Evolutionary conservation across 2,329 filamentous ascomycete genomes (phyloP).

Genomic region (Fusarium verticillioides): DNA sequence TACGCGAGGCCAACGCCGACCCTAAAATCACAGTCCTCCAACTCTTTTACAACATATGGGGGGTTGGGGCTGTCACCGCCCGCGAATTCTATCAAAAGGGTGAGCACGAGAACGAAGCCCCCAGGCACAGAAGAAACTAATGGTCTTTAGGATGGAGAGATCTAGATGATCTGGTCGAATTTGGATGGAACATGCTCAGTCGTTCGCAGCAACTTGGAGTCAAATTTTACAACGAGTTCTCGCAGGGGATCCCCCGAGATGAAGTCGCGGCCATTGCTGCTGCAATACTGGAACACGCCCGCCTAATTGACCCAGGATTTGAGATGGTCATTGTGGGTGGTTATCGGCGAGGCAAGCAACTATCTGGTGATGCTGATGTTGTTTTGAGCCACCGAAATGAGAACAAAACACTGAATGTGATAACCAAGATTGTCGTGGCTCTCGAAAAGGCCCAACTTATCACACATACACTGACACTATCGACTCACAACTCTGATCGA

Average conservation of each 20-base stretch:
- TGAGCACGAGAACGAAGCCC: constrained; percentile 11
- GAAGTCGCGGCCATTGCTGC: constrained; percentile 79
- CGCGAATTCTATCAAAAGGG: constrained; percentile 80
- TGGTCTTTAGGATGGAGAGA: constrained; percentile 74
- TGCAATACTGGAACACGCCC: constrained; percentile 74
- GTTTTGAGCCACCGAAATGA: constrained; percentile 84
- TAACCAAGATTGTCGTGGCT: constrained; percentile 75
- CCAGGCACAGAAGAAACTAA: constrained; percentile 1
- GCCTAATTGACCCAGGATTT: constrained; percentile 65
- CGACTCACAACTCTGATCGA: constrained; percentile 75
- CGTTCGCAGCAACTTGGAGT: constrained; percentile 92
- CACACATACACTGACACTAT: constrained; percentile 82
- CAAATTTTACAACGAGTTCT: constrained; percentile 92
- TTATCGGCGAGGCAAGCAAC: constrained; percentile 80
- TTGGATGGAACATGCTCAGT: constrained; percentile 79
- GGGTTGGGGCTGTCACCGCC: constrained; percentile 86
- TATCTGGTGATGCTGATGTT: constrained; percentile 85
- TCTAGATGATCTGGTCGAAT: constrained; percentile 85
- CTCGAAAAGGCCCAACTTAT: constrained; percentile 78
- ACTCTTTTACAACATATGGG: constrained; percentile 87
- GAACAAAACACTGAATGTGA: constrained; percentile 72
- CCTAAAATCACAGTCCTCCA: constrained; percentile 71
- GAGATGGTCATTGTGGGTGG: constrained; percentile 77
- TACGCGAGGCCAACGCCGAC: constrained; percentile 71
- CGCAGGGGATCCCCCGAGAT: constrained; percentile 72